Base-by-base conservation (phyloP, 805 yeast genomes). In the Priceomyces fermenticarens region DNA sequence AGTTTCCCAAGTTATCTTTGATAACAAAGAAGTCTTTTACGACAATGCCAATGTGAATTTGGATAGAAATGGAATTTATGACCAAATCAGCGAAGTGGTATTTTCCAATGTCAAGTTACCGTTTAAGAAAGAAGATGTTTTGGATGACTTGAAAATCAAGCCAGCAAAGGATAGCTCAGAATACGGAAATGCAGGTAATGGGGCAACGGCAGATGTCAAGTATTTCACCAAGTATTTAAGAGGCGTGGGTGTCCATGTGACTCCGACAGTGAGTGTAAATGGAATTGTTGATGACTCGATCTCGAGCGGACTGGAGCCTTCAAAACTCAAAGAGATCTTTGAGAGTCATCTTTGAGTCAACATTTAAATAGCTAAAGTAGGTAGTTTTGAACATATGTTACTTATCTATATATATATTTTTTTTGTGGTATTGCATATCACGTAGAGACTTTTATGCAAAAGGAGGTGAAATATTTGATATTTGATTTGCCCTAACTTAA, bases 191-290 rank as follows among this genome's bases (percentile, higher is more conserved):
- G 52, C 58, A 3, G 91, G 93, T 8, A 83, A 81, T 49, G 67
- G 59, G 5, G 71, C 82, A 29, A 70, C 78, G 2, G 70, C 60
- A 27, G 95, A 87, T 53, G 52, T 85, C 46, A 88, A 87, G 63
- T 83, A 82, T 52, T 87, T 85, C 55, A 75, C 89, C 13, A 74
- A 81, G 57, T 79, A 78, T 55, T 81, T 80, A 39, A 75, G 96
- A 57, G 87, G 86, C 43, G 77, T 81, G 32, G 88, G 91, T 33
- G 78, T 85, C 30, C 96, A 88, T 56, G 82, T 85, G n/a, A 85
- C 93, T 3, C 96, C 96, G 14, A 82, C 93, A 3, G 85, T 86
- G 10, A 60, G 75, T 14, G 65, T 88, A 30, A 77, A 87, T 57
- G 96, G 96, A 1, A 77, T 84, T 37, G 70, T 71, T 15, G 76